Percentiles rank a stretch among this genome's conserved stretches.
Evolutionary conservation across 192 early-diverging fungal species (phyloP).

Genomic region (Gonapodya sp.): DNA sequence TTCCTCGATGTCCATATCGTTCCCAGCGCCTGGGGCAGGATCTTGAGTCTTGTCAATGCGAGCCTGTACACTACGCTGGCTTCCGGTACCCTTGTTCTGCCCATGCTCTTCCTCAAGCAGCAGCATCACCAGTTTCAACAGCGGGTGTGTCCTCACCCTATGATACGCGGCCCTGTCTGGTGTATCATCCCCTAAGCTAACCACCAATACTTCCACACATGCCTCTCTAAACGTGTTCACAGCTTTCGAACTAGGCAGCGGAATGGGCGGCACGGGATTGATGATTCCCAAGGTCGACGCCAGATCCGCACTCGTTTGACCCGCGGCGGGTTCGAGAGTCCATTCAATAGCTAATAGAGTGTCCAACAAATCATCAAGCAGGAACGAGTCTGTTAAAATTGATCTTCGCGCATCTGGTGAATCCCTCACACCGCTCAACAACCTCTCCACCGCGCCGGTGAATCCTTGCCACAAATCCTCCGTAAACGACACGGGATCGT

Average conservation of each 20-base stretch:
- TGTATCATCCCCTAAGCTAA: background rate
- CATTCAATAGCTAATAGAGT: background rate
- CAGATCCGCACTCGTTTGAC: background rate
- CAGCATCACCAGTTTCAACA: too few species aligned
- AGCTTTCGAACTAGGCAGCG: background rate
- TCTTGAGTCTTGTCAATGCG: too few species aligned
- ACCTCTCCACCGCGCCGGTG: background rate
- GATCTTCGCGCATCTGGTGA: background rate
- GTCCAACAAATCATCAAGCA: background rate
- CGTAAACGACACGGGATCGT: background rate
- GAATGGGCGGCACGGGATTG: background rate
- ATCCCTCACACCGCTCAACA: background rate
- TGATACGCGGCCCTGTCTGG: background rate
- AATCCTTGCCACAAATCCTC: background rate
- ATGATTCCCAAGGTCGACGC: background rate
- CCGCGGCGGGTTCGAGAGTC: background rate
- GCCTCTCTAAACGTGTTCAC: background rate
- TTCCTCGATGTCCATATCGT: too few species aligned
- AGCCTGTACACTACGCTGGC: too few species aligned
- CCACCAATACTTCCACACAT: background rate
- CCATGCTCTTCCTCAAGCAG: too few species aligned
- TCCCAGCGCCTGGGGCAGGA: too few species aligned
- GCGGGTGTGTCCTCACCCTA: background rate
- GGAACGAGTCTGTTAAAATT: background rate
- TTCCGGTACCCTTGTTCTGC: too few species aligned